A percentile compares a stretch with the other conserved stretches of the same genome.
phyloP scores from a whole-genome alignment of 2,329 filamentous ascomycete species.

The Raffaelea arxii region DNA sequence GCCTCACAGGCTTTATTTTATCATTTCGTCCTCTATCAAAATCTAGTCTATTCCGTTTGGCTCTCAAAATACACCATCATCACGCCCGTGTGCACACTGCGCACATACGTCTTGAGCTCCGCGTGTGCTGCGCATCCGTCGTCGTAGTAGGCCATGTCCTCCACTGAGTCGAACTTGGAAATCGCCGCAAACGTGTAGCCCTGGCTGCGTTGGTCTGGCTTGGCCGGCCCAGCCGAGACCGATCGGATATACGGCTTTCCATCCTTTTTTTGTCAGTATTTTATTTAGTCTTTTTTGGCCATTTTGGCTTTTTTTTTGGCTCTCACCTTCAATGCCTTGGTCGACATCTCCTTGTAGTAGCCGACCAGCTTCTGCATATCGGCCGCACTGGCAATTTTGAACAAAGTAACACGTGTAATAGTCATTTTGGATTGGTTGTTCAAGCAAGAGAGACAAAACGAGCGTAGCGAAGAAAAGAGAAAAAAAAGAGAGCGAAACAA shows the following conservation, averaged over 20 bases:
- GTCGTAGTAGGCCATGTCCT: slow-evolving; percentile 56
- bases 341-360: slow-evolving; percentile 22
- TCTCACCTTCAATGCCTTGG: slow-evolving; percentile 22
- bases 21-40: not conserved
- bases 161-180: slow-evolving; percentile 44
- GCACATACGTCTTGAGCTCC: slow-evolving; percentile 21
- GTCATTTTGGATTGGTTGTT: slow-evolving; percentile 5
- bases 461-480: not conserved
- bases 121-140: slow-evolving; percentile 25
- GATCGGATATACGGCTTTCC: slow-evolving; percentile 51
- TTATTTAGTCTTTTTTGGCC: not conserved
- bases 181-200: slow-evolving; percentile 49
- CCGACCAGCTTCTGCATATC: slow-evolving; percentile 21
- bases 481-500: too few species aligned
- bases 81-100: slow-evolving; percentile 22
- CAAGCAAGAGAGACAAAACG: too few species aligned
- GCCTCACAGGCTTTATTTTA: not conserved
- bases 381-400: slow-evolving; percentile 25
- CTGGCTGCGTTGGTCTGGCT: slow-evolving; percentile 44
- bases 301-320: not conserved
- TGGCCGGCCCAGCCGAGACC: slow-evolving; percentile 35
- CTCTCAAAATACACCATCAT: slow-evolving; percentile 45
- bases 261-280: slow-evolving; percentile 28
- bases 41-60: slow-evolving; percentile 1
- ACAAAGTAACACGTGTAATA: slow-evolving; percentile 24